Conservation (phyloP, 176 grass and related monocot genomes). For the Miscanthus lutarioriparius region DNA sequence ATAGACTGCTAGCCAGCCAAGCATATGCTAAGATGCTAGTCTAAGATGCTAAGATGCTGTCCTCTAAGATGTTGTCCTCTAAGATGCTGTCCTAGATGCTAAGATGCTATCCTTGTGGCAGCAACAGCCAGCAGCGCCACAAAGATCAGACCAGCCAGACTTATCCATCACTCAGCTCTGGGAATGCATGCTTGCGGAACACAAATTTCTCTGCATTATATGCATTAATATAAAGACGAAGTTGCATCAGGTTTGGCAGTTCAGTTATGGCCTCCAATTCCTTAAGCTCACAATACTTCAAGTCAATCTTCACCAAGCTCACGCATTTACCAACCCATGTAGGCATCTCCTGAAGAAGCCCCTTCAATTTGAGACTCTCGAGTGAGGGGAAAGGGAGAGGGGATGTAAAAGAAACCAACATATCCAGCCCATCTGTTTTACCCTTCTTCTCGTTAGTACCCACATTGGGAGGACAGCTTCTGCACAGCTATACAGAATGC, state of each 20-base stretch:
- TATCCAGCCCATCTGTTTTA: neutral
- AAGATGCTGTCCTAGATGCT: no score
- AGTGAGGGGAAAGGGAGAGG: neutral
- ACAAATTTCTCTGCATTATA: neutral
- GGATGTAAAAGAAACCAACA: neutral
- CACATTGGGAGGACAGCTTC: neutral
- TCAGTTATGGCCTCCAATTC: neutral
- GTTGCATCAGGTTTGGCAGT: slow-evolving; percentile 1
- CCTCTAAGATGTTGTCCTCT: no score
- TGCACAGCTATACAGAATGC: neutral
- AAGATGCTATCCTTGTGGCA: no score
- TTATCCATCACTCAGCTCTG: no score
- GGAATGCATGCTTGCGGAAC: neutral
- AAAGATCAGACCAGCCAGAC: no score
- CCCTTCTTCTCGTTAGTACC: rapidly evolving
- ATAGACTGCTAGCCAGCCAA: no score
- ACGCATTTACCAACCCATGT: neutral
- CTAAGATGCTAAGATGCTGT: no score
- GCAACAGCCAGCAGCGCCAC: no score
- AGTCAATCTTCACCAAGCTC: neutral
- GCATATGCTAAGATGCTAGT: no score
- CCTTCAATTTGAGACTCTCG: neutral
- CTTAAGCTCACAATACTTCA: neutral
- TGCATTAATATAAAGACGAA: rapidly evolving
- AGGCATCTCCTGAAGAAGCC: neutral